phyloP scores from a whole-genome alignment of 163 green algal genomes.

The Chlorella variabilis region DNA sequence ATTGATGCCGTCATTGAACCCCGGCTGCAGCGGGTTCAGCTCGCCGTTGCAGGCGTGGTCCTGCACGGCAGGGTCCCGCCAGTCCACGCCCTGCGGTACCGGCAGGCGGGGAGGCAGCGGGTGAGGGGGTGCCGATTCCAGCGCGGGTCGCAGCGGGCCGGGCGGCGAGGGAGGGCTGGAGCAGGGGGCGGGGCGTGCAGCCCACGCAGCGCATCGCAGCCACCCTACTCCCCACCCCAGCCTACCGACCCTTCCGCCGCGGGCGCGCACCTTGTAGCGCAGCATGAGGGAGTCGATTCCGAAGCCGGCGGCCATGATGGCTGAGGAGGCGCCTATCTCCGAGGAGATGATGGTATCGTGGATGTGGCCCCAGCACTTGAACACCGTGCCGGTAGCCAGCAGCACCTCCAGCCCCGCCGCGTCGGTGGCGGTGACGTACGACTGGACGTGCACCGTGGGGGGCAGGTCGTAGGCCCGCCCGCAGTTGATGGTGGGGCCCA shows the following conservation, averaged over 20 bases:
- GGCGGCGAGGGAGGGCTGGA: no score
- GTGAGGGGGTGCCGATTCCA: no score
- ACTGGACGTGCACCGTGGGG: conserved; percentile 73
- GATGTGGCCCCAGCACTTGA: conserved; percentile 53
- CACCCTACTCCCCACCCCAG: no score
- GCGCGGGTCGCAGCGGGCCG: no score
- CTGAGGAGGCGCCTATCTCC: conserved; percentile 59
- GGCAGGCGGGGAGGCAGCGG: no score
- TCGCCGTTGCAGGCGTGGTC: conserved; percentile 72
- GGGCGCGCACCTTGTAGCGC: conserved; percentile 51
- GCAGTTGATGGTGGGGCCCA: conserved; percentile 81
- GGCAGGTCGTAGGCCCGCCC: conserved; percentile 52
- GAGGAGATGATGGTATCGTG: conserved; percentile 52
- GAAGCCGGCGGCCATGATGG: conserved; percentile 65
- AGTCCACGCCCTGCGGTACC: conserved; percentile 53
- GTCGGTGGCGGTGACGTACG: conserved; percentile 75
- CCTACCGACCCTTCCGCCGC: no score
- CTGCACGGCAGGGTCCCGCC: conserved; percentile 46
- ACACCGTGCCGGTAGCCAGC: conserved; percentile 39
- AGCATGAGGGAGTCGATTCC: conserved; percentile 72
- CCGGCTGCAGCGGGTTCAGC: conserved; percentile 63
- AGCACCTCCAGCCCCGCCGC: conserved; percentile 60
- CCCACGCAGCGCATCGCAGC: no score
- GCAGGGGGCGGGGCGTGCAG: no score
- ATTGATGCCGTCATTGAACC: conserved; percentile 63